These are phyloP conservation scores for Leishmania lainsoni DNA, from an alignment of 208 protist species.

Conservation along the genomic window DNA sequence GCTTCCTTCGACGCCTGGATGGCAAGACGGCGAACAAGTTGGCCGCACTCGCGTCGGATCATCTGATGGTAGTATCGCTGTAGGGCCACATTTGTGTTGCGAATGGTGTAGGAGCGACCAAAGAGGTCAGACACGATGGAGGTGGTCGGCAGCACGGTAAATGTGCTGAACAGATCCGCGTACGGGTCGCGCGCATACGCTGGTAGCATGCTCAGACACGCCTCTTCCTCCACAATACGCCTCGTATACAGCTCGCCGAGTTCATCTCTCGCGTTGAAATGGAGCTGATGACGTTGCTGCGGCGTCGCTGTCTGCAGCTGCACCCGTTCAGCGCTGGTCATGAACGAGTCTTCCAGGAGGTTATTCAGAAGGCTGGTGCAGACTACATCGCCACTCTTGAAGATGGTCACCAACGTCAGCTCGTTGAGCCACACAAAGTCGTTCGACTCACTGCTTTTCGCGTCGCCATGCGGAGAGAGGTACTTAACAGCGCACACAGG, in stretches of 20 bases:
- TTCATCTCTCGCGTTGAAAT: conserved; percentile 8
- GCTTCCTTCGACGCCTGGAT: conserved; percentile 36
- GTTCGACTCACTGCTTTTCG: conserved; percentile 38
- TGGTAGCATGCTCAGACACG: conserved; percentile 18
- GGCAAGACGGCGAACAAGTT: conserved; percentile 40
- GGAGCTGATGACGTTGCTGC: background rate
- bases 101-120: conserved; percentile 59
- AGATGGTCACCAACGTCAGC: conserved; percentile 70
- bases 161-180: conserved; percentile 56
- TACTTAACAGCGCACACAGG: conserved; percentile 58
- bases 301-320: conserved; percentile 1
- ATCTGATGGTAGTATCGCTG: conserved; percentile 49
- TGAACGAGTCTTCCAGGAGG: conserved; percentile 28
- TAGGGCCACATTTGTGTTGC: conserved; percentile 52
- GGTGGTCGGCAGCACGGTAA: conserved; percentile 65
- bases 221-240: conserved; percentile 16
- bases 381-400: conserved; percentile 66
- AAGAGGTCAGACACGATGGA: conserved; percentile 63
- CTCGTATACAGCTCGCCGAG: conserved; percentile 20
- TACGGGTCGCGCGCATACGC: conserved; percentile 32
- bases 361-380: conserved; percentile 64
- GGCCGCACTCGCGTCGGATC: conserved; percentile 39
- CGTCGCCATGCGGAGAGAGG: conserved; percentile 15
- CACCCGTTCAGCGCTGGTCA: conserved; percentile 5
- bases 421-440: conserved; percentile 86